Base-by-base conservation (phyloP, 2,329 filamentous ascomycete genomes). In the Xylariaceae sp. region DNA sequence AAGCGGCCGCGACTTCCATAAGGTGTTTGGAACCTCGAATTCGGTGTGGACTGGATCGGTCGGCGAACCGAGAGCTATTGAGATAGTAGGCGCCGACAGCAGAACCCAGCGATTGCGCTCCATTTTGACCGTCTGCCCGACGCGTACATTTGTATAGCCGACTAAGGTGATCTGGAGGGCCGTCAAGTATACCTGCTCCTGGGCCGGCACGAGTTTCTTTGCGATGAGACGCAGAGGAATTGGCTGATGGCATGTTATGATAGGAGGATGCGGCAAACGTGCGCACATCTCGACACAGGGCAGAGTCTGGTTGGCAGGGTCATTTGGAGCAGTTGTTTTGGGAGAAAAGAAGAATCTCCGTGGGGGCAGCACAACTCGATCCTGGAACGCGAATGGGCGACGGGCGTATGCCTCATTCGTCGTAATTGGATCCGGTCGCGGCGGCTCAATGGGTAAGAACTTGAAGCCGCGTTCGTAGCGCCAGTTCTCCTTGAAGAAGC, bases 401-500 rank as follows among this genome's bases (percentile, higher is more conserved):
- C 92, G 81, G 1, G 92, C 94, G 75, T 90, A 99, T 1, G 88
- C 87, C 73, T 97, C 92, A 65, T 91, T 88, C 23, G 84, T 83
- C 0, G 85, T 82, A 30, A 30, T 30, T 51, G 80, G 77, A 3
- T 82, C 77, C 0, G 85, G 85, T 48, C 92, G 81, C 0, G 93
- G 92, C 4, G 91, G 90, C 73, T 99, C 94, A 66, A 97, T 93
- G 3, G 94, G 94, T 44, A 97, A 81, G 72, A 99, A 94, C 60
- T 90, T 93, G 75, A 97, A 88, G 41, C 86, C 85, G 41, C 81
- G 70, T 63, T 83, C 77, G 64, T 80, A 80, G 17, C 92, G 81
- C 73, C 91, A 89, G 69, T 97, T 97, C 75, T 96, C 92, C 71
- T 93, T 93, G 74, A 95, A 90, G 60, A 97, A 81, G 11, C 89